phyloP scores from a whole-genome alignment of 495 filamentous ascomycete species.

The Annulohypoxylon stygium region DNA sequence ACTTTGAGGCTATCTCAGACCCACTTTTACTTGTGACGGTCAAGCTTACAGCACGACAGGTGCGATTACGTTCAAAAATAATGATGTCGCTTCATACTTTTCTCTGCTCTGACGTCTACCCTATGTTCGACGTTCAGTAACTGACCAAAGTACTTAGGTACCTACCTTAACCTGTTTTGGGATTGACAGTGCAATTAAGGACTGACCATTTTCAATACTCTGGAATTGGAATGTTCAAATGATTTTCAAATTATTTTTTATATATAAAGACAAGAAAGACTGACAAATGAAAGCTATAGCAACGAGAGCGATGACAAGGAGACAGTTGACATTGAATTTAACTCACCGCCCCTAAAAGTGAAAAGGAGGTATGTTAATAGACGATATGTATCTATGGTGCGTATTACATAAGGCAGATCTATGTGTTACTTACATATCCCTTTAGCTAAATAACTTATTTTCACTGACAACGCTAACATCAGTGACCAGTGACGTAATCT shows the following conservation, averaged over 20 bases:
- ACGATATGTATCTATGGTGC: neutral
- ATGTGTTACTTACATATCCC: neutral
- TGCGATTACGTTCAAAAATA: neutral
- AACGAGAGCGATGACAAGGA: neutral
- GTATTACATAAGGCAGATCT: neutral
- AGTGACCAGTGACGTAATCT: slow-evolving; percentile 19
- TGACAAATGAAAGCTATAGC: neutral
- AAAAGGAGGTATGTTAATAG: slow-evolving; percentile 1
- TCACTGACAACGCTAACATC: neutral
- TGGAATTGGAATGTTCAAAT: neutral
- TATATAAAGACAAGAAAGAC: neutral
- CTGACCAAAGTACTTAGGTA: neutral
- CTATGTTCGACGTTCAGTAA: neutral
- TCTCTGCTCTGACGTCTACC: neutral
- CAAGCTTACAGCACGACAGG: neutral
- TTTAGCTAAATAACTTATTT: neutral
- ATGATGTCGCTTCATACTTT: neutral
- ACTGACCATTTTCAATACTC: neutral
- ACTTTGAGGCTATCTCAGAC: neutral
- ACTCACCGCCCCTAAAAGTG: neutral
- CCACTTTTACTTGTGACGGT: neutral
- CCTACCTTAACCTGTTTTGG: neutral
- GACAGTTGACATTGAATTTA: neutral
- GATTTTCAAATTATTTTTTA: neutral
- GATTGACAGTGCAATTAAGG: neutral